Evolutionary conservation across 1,139 yeast genomes (phyloP), one percentile per base, ranked within the genome.

Genomic region (Diutina sp.): DNA sequence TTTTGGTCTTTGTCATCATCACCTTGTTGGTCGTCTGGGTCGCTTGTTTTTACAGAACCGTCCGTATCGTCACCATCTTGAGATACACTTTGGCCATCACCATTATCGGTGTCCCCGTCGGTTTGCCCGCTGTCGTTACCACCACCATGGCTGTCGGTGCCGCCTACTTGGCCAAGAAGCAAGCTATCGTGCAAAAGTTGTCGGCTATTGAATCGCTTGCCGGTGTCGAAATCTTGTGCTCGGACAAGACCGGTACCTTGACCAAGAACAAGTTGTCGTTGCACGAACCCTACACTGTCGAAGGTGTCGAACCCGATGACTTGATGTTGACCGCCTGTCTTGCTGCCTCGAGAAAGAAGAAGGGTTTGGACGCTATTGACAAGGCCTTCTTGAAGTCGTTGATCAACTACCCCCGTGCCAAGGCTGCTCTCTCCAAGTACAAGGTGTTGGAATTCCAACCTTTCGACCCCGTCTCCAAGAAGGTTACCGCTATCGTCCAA

Each of bases 121-220:
- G 98, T 87, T 85, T 91, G 73, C 98, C 98, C 76, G 98, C 97
- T 74, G 98, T 91, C 72, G 97, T 91, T 68, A 91, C 98, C 81
- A 91, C 97, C 69, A 91, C 98, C 74, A 90, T 91, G 95, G 98
- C 98, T 76, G 98, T 91, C 76, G 97, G 97, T 84, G 98, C 98
- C 73, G 97, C 97, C 72, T 90, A 90, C 89, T 83, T 91, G 72
- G 98, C 98, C 70, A 90, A 90, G 84, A 90, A 90, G 79, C 90
- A 90, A 80, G 98, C 97, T 68, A 91, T 91, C 82, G 98, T 91
- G 67, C 97, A 91, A 80, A 91, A 91, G 77, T 84, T 91, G 71
- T 89, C 97, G 75, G 98, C 98, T 65, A 91, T 91, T 78, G 98
- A 91, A 82, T 90, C 97, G 62, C 83, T 91, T 68, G 99, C 98